phyloP scores from a whole-genome alignment of 176 grass and related monocot species.

The Poa annua region DNA sequence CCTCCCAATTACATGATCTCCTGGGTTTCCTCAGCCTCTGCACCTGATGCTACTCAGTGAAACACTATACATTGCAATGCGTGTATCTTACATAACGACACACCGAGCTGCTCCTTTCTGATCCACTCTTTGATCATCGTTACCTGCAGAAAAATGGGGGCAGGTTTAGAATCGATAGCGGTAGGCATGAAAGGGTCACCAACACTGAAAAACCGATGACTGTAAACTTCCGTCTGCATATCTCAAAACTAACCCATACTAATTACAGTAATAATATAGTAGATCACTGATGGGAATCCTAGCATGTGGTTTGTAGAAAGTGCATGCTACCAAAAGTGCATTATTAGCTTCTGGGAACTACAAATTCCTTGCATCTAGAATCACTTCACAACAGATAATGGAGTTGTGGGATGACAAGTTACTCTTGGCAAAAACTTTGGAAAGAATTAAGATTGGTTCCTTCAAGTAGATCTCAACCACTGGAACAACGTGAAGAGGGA shows the following conservation, averaged over 20 bases:
- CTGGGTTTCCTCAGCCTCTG: conserved; percentile 26
- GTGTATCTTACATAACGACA: conserved; percentile 64
- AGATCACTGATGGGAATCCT: not conserved
- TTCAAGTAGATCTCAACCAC: conserved; percentile 24
- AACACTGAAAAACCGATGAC: not conserved
- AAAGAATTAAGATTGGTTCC: not conserved
- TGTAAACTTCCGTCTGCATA: not conserved
- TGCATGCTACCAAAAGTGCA: not conserved
- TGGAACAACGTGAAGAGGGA: conserved; percentile 24
- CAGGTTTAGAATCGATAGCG: not conserved
- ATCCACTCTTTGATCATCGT: conserved; percentile 75
- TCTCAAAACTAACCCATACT: conserved; percentile 7
- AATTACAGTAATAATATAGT: not conserved
- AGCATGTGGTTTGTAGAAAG: not conserved
- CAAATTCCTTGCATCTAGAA: not conserved
- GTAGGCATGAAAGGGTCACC: not conserved
- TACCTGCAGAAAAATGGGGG: conserved; percentile 49
- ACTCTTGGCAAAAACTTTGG: not conserved
- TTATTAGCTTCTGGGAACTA: not conserved
- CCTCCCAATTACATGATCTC: conserved; percentile 34
- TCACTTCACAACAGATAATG: not conserved
- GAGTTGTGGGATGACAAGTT: conserved; percentile 4
- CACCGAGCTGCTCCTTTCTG: conserved; percentile 73
- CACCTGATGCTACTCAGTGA: conserved; percentile 40
- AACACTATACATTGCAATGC: conserved; percentile 51